These are phyloP conservation scores for Rhizopus microsporus DNA, from an alignment of 371 early-diverging fungal species.

Conservation along the genomic window DNA sequence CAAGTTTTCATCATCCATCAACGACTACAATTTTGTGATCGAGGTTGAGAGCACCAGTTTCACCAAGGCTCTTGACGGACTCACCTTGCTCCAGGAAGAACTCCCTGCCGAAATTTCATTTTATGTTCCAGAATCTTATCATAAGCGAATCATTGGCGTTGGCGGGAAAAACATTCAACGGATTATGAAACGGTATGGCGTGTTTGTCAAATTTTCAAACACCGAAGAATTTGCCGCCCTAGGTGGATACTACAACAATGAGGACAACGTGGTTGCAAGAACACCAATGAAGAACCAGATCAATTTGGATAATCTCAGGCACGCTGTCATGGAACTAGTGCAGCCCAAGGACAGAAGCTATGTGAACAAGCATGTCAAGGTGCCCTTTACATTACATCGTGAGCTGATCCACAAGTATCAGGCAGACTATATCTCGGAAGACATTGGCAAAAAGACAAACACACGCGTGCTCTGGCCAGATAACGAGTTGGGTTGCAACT, in stretches of 20 bases:
- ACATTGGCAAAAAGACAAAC: slow-evolving; percentile 54
- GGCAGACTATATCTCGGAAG: slow-evolving; percentile 37
- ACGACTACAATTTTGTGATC: slow-evolving; percentile 73
- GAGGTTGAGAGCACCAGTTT: slow-evolving; percentile 57
- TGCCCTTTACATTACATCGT: slow-evolving; percentile 55
- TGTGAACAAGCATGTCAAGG: slow-evolving; percentile 31
- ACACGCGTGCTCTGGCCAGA: slow-evolving; percentile 58
- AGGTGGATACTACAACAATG: slow-evolving; percentile 75
- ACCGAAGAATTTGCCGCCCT: slow-evolving; percentile 70
- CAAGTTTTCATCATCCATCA: slow-evolving; percentile 47
- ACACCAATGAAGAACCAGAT: slow-evolving; percentile 77
- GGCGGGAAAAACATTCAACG: slow-evolving; percentile 91
- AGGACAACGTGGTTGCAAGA: slow-evolving; percentile 80
- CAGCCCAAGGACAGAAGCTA: slow-evolving; percentile 60
- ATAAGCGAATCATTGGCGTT: slow-evolving; percentile 93
- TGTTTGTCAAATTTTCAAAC: slow-evolving; percentile 88
- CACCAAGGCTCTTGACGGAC: slow-evolving; percentile 59
- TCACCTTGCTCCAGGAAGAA: slow-evolving; percentile 72
- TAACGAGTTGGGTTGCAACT: slow-evolving; percentile 40
- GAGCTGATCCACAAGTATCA: slow-evolving; percentile 45
- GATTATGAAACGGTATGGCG: slow-evolving; percentile 93
- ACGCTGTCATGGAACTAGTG: slow-evolving; percentile 70
- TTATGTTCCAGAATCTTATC: slow-evolving; percentile 81
- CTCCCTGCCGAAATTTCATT: slow-evolving; percentile 83
- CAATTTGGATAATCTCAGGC: slow-evolving; percentile 65